Conservation (phyloP, 2,329 filamentous ascomycete species). For the Microdochium trichocladiopsis region DNA sequence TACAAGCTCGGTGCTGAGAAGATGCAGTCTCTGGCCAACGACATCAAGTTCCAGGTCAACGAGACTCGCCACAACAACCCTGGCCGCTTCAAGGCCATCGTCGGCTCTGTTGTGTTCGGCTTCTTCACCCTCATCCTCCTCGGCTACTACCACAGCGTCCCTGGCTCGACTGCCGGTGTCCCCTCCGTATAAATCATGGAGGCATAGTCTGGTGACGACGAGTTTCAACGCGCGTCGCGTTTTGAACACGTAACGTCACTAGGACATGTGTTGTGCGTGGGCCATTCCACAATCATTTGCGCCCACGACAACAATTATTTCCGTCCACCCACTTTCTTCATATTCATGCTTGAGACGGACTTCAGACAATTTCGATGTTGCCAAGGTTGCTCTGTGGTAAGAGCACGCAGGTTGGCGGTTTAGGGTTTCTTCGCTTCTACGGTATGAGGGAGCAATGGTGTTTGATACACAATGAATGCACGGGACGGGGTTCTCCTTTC, state of each 20-base stretch:
- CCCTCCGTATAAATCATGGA: background rate
- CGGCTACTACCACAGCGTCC: background rate
- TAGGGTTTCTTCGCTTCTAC: background rate
- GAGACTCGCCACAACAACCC: background rate
- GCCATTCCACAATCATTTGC: background rate
- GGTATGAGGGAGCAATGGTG: background rate
- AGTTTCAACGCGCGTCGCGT: background rate
- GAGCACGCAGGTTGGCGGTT: background rate
- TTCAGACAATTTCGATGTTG: background rate
- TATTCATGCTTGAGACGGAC: background rate
- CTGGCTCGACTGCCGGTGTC: background rate
- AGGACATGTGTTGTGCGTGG: background rate
- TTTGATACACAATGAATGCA: background rate
- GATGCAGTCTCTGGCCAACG: conserved; percentile 6
- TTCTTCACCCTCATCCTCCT: background rate
- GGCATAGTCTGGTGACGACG: background rate
- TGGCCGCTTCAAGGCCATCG: background rate
- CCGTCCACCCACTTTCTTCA: background rate
- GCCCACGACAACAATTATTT: background rate
- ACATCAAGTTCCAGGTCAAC: conserved; percentile 1
- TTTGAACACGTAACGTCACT: background rate
- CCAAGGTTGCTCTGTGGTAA: background rate
- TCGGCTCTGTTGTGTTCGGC: background rate
- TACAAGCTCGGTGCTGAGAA: conserved; percentile 37
- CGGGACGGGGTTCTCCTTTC: background rate